Percentiles rank a stretch among this genome's conserved stretches.
phyloP scores from a whole-genome alignment of 805 yeast genomes.

The Lipomyces yamanashiensis region DNA sequence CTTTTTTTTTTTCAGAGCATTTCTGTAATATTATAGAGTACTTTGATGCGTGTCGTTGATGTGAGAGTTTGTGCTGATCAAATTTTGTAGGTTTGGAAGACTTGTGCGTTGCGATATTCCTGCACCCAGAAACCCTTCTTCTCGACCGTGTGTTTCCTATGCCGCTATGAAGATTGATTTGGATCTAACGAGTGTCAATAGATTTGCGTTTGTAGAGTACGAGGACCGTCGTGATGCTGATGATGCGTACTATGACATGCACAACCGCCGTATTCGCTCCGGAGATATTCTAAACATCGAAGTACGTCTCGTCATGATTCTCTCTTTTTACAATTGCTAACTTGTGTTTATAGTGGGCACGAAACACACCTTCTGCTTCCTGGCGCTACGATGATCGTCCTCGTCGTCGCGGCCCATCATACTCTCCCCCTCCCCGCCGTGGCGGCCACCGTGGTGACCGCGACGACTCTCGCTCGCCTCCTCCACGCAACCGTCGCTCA shows the following conservation, averaged over 20 bases:
- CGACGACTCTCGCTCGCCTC: conserved; percentile 15
- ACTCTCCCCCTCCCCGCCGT: conserved; percentile 27
- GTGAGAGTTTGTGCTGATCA: background rate
- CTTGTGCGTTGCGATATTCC: conserved; percentile 44
- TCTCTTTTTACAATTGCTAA: background rate
- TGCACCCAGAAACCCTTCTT: conserved; percentile 38
- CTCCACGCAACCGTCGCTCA: conserved; percentile 12
- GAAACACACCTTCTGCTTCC: conserved; percentile 35
- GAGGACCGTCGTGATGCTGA: conserved; percentile 44
- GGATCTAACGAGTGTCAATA: background rate
- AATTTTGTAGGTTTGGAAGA: conserved; percentile 39
- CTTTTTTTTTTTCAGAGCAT: background rate
- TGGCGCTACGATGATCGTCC: conserved; percentile 37
- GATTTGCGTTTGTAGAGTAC: conserved; percentile 43
- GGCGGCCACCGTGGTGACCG: conserved; percentile 18
- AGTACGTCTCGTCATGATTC: conserved; percentile 15
- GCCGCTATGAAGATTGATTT: background rate
- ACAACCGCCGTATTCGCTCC: conserved; percentile 37
- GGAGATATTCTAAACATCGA: conserved; percentile 42
- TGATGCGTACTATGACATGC: conserved; percentile 45
- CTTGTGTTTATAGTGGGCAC: conserved; percentile 32
- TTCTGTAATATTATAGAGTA: too few relatives aligned
- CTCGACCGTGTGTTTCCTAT: conserved; percentile 34
- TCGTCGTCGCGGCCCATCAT: conserved; percentile 28
- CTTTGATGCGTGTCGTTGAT: too few relatives aligned